Percentiles rank a stretch among this genome's conserved stretches.
Conservation (phyloP, 208 protist species). For the Acanthamoeba triangularis region DNA sequence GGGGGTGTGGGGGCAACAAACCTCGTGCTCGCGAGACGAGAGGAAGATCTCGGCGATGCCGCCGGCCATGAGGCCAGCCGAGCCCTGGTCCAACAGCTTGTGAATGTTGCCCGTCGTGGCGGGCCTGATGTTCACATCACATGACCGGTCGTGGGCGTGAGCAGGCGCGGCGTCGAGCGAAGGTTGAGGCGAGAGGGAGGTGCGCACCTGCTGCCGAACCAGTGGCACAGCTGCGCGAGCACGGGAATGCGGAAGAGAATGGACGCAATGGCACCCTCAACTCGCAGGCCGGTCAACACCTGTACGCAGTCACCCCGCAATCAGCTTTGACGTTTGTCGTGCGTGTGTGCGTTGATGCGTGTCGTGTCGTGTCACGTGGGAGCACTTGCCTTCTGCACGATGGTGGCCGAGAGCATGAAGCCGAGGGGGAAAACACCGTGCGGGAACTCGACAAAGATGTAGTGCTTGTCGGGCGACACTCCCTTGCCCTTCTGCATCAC, state of each 20-base stretch:
- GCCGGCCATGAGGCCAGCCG: constrained; percentile 49
- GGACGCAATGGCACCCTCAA: constrained; percentile 49
- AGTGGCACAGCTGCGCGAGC: constrained; percentile 43
- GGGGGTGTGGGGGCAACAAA: neutral
- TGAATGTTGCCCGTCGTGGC: constrained; percentile 13
- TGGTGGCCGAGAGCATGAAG: constrained; percentile 63
- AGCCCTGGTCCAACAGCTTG: constrained; percentile 54
- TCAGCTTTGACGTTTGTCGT: no score
- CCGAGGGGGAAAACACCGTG: constrained; percentile 75
- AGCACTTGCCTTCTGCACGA: neutral
- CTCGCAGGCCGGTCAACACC: constrained; percentile 62
- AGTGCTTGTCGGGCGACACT: constrained; percentile 54
- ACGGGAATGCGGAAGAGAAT: constrained; percentile 47
- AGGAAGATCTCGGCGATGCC: constrained; percentile 75
- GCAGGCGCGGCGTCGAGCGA: no score
- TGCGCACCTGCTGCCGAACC: constrained; percentile 31
- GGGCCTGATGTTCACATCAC: neutral
- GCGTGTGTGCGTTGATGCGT: no score
- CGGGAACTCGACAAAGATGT: constrained; percentile 72
- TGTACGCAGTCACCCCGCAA: neutral
- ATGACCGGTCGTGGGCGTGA: no score
- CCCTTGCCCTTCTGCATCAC: constrained; percentile 48
- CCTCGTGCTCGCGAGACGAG: constrained; percentile 66
- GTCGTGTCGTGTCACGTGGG: no score
- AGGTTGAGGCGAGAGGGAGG: neutral